These are phyloP conservation scores for Usnea hakonensis DNA, from an alignment of 495 filamentous ascomycete genomes.

Conservation along the genomic window DNA sequence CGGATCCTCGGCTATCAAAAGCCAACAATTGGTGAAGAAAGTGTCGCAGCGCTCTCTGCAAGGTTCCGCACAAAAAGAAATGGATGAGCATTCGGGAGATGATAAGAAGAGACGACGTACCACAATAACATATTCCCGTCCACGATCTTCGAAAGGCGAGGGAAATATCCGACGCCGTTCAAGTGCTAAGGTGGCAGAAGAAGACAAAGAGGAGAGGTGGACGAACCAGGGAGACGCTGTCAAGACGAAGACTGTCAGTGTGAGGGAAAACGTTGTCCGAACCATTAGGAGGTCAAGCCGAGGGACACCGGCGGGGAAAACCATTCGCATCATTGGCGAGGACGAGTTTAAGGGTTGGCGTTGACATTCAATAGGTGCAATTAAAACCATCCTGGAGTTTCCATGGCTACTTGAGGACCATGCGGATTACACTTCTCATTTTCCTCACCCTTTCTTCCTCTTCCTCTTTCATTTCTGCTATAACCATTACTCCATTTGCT, in stretches of 20 bases:
- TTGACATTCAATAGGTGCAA: not conserved
- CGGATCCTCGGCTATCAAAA: not conserved
- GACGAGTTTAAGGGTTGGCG: slow-evolving; percentile 15
- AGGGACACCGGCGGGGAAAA: slow-evolving; percentile 13
- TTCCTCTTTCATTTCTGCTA: no score
- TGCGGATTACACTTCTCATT: no score
- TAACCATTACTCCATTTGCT: no score
- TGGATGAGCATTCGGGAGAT: slow-evolving; percentile 1
- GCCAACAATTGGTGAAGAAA: slow-evolving; percentile 14
- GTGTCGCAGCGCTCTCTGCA: slow-evolving; percentile 8
- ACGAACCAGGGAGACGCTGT: slow-evolving; percentile 13
- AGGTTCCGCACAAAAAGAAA: not conserved
- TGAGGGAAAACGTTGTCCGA: slow-evolving; percentile 23
- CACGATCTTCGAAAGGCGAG: slow-evolving; percentile 11
- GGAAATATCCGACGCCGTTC: not conserved
- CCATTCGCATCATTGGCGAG: slow-evolving; percentile 22
- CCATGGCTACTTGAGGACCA: not conserved
- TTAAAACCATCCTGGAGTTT: not conserved
- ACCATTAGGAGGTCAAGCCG: slow-evolving; percentile 18
- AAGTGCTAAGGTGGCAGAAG: not conserved
- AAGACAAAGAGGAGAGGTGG: not conserved
- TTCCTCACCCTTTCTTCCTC: no score
- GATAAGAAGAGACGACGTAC: slow-evolving; percentile 25
- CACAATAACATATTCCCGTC: slow-evolving; percentile 28
- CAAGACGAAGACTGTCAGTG: slow-evolving; percentile 17